A percentile compares a stretch with the other conserved stretches of the same genome.
Conservation (phyloP, 495 filamentous ascomycete genomes). For the Schizothecium vesticola region DNA sequence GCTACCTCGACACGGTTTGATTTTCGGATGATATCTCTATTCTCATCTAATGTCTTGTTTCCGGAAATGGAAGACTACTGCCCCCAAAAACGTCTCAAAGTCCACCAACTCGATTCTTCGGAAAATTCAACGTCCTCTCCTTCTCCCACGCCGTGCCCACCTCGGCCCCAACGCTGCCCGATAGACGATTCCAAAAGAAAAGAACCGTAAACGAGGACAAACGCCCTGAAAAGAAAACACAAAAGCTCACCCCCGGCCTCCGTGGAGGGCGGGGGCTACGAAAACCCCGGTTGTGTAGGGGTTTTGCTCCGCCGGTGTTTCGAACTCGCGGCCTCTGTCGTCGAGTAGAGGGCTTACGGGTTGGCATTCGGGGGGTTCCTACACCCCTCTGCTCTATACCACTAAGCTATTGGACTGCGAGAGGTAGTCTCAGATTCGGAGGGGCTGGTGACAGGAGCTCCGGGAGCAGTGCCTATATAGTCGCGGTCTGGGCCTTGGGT, state of each 20-base stretch:
- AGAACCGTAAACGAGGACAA: no score
- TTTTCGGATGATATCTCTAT: no score
- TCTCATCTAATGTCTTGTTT: no score
- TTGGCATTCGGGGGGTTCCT: not conserved
- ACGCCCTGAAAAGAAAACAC: not conserved
- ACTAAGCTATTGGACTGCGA: not conserved
- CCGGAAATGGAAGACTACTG: no score
- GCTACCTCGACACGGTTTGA: not conserved
- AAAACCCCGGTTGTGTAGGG: not conserved
- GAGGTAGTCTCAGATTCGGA: not conserved
- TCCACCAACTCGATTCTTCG: slow-evolving; percentile 34
- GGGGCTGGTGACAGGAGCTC: not conserved
- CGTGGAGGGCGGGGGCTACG: not conserved
- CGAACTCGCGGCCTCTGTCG: not conserved
- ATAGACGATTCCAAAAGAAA: no score
- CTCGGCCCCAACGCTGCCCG: slow-evolving; percentile 50
- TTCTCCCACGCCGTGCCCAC: slow-evolving; percentile 55
- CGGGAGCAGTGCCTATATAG: not conserved
- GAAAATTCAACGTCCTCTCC: slow-evolving; percentile 43
- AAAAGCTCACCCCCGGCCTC: not conserved
- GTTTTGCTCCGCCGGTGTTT: not conserved
- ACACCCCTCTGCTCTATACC: not conserved
- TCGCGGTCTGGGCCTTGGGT: not conserved
- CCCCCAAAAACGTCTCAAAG: slow-evolving; percentile 42
- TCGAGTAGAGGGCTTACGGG: not conserved